These are phyloP conservation scores for Boechera retrofracta DNA, from an alignment of 345 rosid genomes.

Conservation along the genomic window DNA sequence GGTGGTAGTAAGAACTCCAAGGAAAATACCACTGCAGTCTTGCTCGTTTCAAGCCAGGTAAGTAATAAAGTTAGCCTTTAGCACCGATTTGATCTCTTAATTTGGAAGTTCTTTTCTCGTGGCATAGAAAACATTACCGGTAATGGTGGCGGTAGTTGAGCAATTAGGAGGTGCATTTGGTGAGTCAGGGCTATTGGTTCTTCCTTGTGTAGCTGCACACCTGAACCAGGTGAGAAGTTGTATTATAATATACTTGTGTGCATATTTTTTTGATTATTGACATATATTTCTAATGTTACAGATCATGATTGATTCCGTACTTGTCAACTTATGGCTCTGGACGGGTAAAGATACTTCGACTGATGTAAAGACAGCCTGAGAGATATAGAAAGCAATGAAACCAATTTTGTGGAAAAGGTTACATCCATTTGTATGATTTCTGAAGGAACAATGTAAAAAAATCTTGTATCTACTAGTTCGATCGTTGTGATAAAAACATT, in stretches of 20 bases:
- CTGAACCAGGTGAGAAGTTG: constrained; percentile 62
- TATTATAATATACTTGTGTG: neutral
- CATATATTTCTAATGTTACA: neutral
- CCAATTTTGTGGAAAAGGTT: constrained; percentile 8
- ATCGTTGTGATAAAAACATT: neutral
- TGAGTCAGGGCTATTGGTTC: constrained; percentile 82
- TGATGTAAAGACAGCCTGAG: constrained; percentile 35
- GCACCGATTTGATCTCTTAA: constrained; percentile 2
- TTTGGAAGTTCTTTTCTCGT: neutral
- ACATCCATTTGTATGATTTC: constrained; percentile 18
- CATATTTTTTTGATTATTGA: neutral
- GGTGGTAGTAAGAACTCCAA: constrained; percentile 62
- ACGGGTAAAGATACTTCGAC: constrained; percentile 5
- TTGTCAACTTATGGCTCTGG: constrained; percentile 43
- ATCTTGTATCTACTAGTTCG: neutral
- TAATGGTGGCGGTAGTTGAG: constrained; percentile 87
- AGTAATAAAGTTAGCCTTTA: constrained; percentile 4
- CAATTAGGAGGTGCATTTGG: constrained; percentile 86
- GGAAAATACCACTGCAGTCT: constrained; percentile 68
- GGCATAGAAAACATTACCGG: constrained; percentile 84
- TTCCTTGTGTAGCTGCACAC: constrained; percentile 96
- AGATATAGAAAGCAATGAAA: constrained; percentile 4
- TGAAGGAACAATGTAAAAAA: constrained; percentile 20
- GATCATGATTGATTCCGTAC: constrained; percentile 47
- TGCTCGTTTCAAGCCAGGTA: constrained; percentile 90